phyloP scores from a whole-genome alignment of 2,329 filamentous ascomycete species.

The Exophiala alcalophila region DNA sequence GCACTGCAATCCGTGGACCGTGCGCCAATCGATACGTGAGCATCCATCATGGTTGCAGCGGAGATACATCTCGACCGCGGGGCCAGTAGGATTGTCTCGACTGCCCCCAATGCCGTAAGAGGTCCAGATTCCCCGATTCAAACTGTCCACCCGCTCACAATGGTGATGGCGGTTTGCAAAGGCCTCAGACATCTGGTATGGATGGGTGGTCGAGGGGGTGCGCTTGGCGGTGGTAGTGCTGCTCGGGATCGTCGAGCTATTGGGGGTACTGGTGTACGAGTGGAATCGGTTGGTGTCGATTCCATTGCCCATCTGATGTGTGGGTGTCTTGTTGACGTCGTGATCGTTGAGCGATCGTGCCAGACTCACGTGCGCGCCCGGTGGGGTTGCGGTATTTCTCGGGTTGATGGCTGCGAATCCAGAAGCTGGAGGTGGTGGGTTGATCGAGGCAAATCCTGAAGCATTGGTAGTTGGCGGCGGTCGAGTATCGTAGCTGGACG shows the following conservation, averaged over 20 bases:
- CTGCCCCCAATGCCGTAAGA: conserved; percentile 29
- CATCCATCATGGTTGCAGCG: conserved; percentile 31
- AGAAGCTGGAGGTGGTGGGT: conserved; percentile 20
- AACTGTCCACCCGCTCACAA: conserved; percentile 29
- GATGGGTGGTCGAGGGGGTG: conserved; percentile 30
- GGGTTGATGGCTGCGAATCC: conserved; percentile 30
- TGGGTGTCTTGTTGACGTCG: conserved; percentile 16
- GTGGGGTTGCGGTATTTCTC: conserved; percentile 18
- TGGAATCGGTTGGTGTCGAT: conserved; percentile 23
- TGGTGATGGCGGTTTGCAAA: conserved; percentile 32
- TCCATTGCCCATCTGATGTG: conserved; percentile 11
- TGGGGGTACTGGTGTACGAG: conserved; percentile 12
- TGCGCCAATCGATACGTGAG: conserved; percentile 31
- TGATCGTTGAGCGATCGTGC: conserved; percentile 6
- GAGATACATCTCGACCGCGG: conserved; percentile 30
- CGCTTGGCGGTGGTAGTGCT: conserved; percentile 21
- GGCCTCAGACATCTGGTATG: conserved; percentile 31
- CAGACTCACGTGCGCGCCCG: conserved; percentile 10
- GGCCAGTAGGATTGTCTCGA: conserved; percentile 26
- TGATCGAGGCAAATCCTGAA: conserved; percentile 30
- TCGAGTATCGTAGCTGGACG: conserved; percentile 28
- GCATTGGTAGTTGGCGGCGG: conserved; percentile 25
- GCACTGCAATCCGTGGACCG: conserved; percentile 31
- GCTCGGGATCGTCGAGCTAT: conserved; percentile 1
- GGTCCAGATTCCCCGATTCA: conserved; percentile 31